Evolutionary conservation across 352 stramenopile species (phyloP), one percentile per base, ranked within the genome.

Genomic region (Phytophthora tentaculata): DNA sequence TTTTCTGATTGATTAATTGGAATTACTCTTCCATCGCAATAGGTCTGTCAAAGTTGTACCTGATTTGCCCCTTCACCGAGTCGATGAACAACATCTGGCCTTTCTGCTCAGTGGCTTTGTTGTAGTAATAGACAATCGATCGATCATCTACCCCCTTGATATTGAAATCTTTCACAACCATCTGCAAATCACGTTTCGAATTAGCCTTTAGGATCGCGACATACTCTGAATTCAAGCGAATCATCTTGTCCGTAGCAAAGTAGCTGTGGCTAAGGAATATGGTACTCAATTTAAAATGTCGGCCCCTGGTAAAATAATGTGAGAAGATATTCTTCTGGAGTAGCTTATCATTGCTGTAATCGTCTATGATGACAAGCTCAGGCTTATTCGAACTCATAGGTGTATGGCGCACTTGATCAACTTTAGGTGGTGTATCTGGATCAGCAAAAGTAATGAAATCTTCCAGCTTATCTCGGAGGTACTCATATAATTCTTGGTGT

Each of bases 61-160:
- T 23, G 23, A 64, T 64, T 23, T 64, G 26, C 19, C 37, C 32
- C 35, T 64, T 57, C 2, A 64, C 57, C 44, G 45, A 57, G 17
- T 64, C 57, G 8, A 64, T 51, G 17, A 64, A 56, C 16, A 64
- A 32, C 28, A 56, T 52, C 47, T 64, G 57, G 8, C 47, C 57
- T 49, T 58, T 65, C 17, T 24, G 19, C 17, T 48, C 45, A 45
- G 48, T 65, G 1, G 57, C 45, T 14, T 41, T 32, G 23, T 58
- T 65, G 23, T 65, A 65, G 19, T 56, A 56, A 45, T 57, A 44
- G 16, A 52, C 22, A 2, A 65, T 57, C 5, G 29, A 48, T 2
- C 23, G 19, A 35, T 56, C 57, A 41, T 48, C 37, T 10, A 57
- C 45, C 5, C 20, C 20, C n/a, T 22, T 22, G 22, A 29, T 16